Conservation (phyloP, 2,329 filamentous ascomycete genomes). For the Ophiostoma montium region DNA sequence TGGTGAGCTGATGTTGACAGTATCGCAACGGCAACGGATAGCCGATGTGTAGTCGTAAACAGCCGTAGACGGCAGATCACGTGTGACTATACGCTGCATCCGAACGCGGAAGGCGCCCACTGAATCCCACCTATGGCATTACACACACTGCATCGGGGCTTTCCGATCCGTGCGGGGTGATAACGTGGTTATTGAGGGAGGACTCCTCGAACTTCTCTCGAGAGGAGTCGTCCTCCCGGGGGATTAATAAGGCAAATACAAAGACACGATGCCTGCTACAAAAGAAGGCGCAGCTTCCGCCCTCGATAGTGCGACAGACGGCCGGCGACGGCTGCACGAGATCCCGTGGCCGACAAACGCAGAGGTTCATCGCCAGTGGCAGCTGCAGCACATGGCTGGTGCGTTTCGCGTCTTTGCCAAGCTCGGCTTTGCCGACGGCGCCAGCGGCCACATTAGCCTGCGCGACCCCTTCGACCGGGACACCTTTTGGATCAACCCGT, state of each 20-base stretch:
- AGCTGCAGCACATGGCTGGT: conserved; percentile 34
- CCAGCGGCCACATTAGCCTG: conserved; percentile 46
- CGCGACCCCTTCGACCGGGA: conserved; percentile 41
- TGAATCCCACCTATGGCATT: neutral
- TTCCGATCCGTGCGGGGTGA: neutral
- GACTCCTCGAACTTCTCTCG: no score
- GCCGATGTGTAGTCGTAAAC: no score
- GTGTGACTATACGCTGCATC: no score
- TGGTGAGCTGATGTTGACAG: no score
- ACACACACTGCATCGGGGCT: neutral
- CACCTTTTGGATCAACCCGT: conserved; percentile 48
- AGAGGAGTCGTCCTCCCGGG: no score
- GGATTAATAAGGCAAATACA: no score
- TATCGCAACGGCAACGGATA: no score
- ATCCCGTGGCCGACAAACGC: neutral
- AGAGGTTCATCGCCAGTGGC: neutral
- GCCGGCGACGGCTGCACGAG: neutral
- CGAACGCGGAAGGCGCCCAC: no score
- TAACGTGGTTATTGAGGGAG: no score
- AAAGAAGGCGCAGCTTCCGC: neutral
- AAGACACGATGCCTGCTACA: no score
- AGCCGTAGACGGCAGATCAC: no score
- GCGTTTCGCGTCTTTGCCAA: conserved; percentile 48
- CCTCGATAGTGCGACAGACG: neutral
- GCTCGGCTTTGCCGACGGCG: conserved; percentile 46